phyloP scores from a whole-genome alignment of 352 stramenopile genomes.

The Phytopythium boreale region DNA sequence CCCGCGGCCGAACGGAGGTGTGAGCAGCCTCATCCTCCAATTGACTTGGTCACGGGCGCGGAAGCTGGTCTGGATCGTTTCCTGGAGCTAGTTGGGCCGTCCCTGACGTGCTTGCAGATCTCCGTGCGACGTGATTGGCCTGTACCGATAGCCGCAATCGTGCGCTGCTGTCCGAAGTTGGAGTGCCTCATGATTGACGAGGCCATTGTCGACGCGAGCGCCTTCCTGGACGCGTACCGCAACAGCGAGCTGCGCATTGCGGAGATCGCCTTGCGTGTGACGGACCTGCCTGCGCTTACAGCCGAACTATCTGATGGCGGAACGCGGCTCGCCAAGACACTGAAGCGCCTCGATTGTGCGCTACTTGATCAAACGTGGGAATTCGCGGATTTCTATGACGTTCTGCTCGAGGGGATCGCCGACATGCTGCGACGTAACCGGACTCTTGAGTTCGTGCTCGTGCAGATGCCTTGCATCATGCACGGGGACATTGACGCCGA shows the following conservation, averaged over 20 bases:
- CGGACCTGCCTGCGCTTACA: not conserved
- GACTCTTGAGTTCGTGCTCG: not conserved
- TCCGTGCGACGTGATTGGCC: not conserved
- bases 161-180: not conserved
- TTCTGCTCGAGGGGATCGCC: not conserved
- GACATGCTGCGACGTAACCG: not conserved
- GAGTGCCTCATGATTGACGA: not conserved
- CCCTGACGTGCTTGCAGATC: not conserved
- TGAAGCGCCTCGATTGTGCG: not conserved
- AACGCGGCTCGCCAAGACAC: not conserved
- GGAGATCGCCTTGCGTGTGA: not conserved
- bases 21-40: not conserved
- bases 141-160: not conserved
- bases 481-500: not conserved
- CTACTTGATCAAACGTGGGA: not conserved
- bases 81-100: not conserved
- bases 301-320: not conserved
- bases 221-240: not conserved
- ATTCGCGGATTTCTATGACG: not conserved
- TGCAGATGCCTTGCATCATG: not conserved
- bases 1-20: not conserved
- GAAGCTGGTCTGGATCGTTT: not conserved
- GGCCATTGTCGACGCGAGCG: not conserved
- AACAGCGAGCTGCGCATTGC: not conserved
- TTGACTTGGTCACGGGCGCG: not conserved